These are phyloP conservation scores for Fusarium dimerum DNA, from an alignment of 2,329 filamentous ascomycete genomes.

Conservation along the genomic window DNA sequence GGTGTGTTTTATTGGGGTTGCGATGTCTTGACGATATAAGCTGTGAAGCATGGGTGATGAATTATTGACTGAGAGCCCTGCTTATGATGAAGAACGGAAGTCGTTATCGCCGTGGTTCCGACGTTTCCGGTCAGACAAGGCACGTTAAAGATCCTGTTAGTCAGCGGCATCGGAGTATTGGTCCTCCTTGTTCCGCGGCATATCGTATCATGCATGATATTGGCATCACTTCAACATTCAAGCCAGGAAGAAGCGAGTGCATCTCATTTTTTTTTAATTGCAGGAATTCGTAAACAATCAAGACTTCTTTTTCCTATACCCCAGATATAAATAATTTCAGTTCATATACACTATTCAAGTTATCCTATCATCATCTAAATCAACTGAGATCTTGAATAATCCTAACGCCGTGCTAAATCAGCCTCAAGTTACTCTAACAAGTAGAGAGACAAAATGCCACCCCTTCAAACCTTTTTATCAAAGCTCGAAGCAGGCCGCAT, in stretches of 20 bases:
- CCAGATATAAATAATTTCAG: no score
- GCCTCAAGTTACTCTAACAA: constrained; percentile 3
- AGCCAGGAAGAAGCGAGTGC: no score
- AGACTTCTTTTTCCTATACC: no score
- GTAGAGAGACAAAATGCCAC: background rate
- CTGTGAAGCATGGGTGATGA: no score
- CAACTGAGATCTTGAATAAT: constrained; percentile 4
- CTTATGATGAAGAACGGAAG: constrained; percentile 27
- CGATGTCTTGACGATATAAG: constrained; percentile 13
- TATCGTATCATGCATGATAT: background rate
- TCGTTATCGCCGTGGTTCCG: constrained; percentile 34
- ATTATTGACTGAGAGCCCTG: constrained; percentile 2
- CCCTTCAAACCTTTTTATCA: background rate
- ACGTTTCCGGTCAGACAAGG: constrained; percentile 19
- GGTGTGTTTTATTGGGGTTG: constrained; percentile 14
- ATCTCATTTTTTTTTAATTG: no score
- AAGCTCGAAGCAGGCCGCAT: background rate
- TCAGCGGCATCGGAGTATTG: constrained; percentile 15
- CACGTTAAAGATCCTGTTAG: constrained; percentile 17
- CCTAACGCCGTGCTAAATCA: constrained; percentile 18
- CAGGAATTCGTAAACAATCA: no score
- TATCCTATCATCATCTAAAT: constrained; percentile 5
- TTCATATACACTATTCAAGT: constrained; percentile 2
- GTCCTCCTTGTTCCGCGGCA: constrained; percentile 1
- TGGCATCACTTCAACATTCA: no score